Base-by-base conservation (phyloP, 139 green algal species). In the Chlorella ohadii region DNA sequence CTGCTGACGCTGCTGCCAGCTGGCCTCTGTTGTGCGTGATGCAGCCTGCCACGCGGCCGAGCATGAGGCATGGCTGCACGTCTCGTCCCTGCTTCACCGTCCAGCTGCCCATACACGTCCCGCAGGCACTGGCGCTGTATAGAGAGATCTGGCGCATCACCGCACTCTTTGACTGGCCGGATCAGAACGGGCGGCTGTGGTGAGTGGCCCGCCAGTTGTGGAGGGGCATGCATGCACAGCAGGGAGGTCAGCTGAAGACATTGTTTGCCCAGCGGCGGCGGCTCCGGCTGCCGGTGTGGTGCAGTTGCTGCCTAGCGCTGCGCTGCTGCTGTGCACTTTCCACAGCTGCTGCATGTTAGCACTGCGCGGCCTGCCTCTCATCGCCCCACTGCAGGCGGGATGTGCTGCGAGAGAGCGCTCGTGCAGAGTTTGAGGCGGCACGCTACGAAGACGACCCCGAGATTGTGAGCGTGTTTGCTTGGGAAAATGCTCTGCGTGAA, bases 351-450 rank as follows among this genome's bases (percentile, higher is more conserved):
- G 66, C 31, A 33, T 44, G 31, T n/a, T n/a, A n/a, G n/a, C n/a
- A n/a, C n/a, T n/a, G n/a, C n/a, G n/a, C n/a, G n/a, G n/a, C n/a
- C n/a, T n/a, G n/a, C n/a, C n/a, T n/a, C n/a, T n/a, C n/a, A n/a
- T n/a, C n/a, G n/a, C 51, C 51, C 12, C 9, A 23, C 12, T 22
- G 33, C 80, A 92, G 89, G 89, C 70, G 89, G 12, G 89, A 92
- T 51, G 67, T 90, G 22, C 51, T 92, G 28, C 82, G 89, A 23
- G 39, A 89, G 55, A 91, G 85, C 73, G 88, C 89, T 33, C 84
- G 89, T 28, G 47, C 89, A 23, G 89, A 92, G 57, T 92, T 86
- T 88, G 89, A 92, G 34, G 72, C 82, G 34, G 84, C 88, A 1
- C 75, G 89, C 38, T 76, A 79, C 57, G 84, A 91, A 34, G 47